Conservation (phyloP, 2,329 filamentous ascomycete genomes). For the Neurospora sp. region DNA sequence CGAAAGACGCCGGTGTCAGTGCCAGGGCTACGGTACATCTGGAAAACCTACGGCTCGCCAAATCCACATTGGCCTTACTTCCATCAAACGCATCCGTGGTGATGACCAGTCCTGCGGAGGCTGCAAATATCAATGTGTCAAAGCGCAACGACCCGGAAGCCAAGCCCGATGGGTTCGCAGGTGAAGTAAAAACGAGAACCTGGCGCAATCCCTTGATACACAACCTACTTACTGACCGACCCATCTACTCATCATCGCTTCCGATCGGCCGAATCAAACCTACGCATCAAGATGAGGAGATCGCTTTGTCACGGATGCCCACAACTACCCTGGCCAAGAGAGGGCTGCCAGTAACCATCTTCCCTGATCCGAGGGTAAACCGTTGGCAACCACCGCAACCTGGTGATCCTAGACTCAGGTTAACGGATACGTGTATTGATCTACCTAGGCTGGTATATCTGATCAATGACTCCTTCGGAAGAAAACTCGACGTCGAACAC, state of each 20-base stretch:
- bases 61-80: constrained; percentile 61
- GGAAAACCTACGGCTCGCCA: constrained; percentile 65
- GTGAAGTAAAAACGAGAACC: constrained; percentile 43
- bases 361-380: constrained; percentile 56
- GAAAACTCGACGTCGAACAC: constrained; percentile 71
- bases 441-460: constrained; percentile 72
- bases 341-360: constrained; percentile 80
- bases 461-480: constrained; percentile 87
- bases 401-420: constrained; percentile 50
- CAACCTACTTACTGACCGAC: constrained; percentile 92
- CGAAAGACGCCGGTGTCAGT: constrained; percentile 1
- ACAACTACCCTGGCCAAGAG: constrained; percentile 75
- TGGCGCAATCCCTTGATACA: constrained; percentile 81
- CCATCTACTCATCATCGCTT: constrained; percentile 82
- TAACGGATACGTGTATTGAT: constrained; percentile 76
- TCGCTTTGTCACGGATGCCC: constrained; percentile 20
- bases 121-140: constrained; percentile 45
- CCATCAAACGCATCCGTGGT: constrained; percentile 79
- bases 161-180: constrained; percentile 35
- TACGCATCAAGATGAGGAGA: constrained; percentile 7
- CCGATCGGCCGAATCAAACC: constrained; percentile 57
- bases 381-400: constrained; percentile 60
- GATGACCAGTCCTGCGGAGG: constrained; percentile 78
- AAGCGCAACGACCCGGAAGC: neutral
- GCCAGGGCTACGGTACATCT: constrained; percentile 35